Evolutionary conservation across 305 asterid species (phyloP).

Genomic region (Coffea humblotiana): DNA sequence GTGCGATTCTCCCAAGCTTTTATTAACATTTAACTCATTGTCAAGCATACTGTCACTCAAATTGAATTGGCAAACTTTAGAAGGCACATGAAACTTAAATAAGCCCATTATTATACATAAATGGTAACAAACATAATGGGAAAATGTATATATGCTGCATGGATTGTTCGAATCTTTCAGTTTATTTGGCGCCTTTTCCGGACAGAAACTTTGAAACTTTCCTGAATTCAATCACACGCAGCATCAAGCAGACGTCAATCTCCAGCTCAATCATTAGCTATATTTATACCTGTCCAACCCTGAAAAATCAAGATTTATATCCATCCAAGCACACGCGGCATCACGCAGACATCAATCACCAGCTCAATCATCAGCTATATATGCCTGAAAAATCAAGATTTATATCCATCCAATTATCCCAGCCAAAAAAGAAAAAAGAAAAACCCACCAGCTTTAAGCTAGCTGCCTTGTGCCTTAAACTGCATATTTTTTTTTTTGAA

Average conservation of each 20-base stretch:
- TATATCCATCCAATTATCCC: background rate
- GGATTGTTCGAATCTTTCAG: background rate
- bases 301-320: background rate
- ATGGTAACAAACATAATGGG: too few relatives aligned
- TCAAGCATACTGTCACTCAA: too few relatives aligned
- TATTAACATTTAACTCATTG: too few relatives aligned
- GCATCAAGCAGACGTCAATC: background rate
- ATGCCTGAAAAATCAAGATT: background rate
- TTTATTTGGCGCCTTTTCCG: slow-evolving; percentile 20
- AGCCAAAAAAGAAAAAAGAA: background rate
- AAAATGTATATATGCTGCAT: background rate
- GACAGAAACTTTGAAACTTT: slow-evolving; percentile 21
- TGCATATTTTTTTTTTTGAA: background rate
- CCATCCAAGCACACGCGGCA: too few relatives aligned
- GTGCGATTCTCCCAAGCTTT: too few relatives aligned
- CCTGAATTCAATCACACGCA: slow-evolving; percentile 1
- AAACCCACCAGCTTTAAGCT: background rate
- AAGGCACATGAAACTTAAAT: too few relatives aligned
- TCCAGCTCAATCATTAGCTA: background rate
- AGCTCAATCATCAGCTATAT: background rate
- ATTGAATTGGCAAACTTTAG: too few relatives aligned
- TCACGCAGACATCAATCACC: background rate
- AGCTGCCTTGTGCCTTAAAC: background rate
- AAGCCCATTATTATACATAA: background rate
- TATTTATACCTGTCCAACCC: too few relatives aligned